Evolutionary conservation across 2,329 filamentous ascomycete genomes (phyloP).

Genomic region (Fulvia fulva): DNA sequence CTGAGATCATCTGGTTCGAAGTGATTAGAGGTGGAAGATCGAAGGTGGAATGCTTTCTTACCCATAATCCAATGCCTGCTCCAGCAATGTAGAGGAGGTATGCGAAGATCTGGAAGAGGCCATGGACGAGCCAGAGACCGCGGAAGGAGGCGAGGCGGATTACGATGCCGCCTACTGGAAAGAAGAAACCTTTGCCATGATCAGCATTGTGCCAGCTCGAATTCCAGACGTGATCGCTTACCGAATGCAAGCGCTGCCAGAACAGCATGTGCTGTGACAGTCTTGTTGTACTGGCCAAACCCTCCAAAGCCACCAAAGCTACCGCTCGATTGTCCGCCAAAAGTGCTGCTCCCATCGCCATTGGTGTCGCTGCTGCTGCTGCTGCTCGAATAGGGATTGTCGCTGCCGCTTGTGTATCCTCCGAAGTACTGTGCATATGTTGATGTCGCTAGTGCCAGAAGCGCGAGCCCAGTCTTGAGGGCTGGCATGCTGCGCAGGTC

Average conservation of each 20-base stretch:
- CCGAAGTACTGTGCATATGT: slow-evolving; percentile 12
- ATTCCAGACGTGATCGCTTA: neutral
- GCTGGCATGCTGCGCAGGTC: neutral
- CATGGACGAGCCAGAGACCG: slow-evolving; percentile 44
- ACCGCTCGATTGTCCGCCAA: slow-evolving; percentile 9
- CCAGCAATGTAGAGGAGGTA: slow-evolving; percentile 49
- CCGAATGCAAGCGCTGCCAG: slow-evolving; percentile 44
- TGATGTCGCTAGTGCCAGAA: slow-evolving; percentile 4
- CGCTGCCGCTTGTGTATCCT: slow-evolving; percentile 7
- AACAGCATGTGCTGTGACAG: slow-evolving; percentile 44
- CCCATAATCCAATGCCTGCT: slow-evolving; percentile 49
- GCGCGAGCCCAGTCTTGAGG: neutral
- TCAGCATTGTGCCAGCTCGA: no score
- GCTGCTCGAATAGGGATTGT: slow-evolving; percentile 12
- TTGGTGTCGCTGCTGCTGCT: slow-evolving; percentile 7
- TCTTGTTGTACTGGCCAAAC: slow-evolving; percentile 21
- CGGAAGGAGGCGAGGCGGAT: slow-evolving; percentile 45
- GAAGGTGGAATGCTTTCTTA: no score
- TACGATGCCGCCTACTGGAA: slow-evolving; percentile 44
- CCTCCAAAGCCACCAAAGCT: slow-evolving; percentile 9
- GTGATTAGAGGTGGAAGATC: neutral
- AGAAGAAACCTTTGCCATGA: slow-evolving; percentile 35
- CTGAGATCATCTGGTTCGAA: neutral
- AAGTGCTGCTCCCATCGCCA: slow-evolving; percentile 3
- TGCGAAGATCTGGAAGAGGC: slow-evolving; percentile 48